Base-by-base conservation (phyloP, 2,329 filamentous ascomycete species). In the Phyllosticta ampelicida region DNA sequence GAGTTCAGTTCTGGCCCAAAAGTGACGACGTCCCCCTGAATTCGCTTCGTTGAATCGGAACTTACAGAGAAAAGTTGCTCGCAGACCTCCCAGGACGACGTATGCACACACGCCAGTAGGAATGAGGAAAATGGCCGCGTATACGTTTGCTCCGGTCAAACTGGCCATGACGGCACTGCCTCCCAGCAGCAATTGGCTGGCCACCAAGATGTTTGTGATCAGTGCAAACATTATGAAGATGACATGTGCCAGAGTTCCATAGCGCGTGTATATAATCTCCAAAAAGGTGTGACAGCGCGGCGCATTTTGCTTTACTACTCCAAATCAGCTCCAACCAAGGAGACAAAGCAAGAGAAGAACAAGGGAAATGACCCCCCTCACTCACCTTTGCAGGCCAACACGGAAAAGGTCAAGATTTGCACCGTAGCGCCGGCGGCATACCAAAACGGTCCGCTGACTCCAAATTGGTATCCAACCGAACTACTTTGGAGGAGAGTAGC, bases 241-340 rank as follows among this genome's bases (percentile, higher is more conserved):
- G 13, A 78, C 67, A 62, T 81, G 79, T 0, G 77, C 78, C 0
- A 18, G n/a, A 13, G 16, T 30, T 9, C 56, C 76, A 62, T 80
- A 79, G 58, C 77, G 68, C 19, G 81, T 77, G 2, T 77, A 70
- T 1, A 81, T 76, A 44, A 82, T 76, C 56, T 82, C 79, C 0
- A 82, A 66, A 0, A 79, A 71, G 0, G 80, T 82, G 59, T 82
- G 79, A 0, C 79, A 80, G 56, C 80, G 74, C 0, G 79, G 79
- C 1, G 79, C 76, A 44, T 79, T 76, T 29, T 76, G 64, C 59
- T 82, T 81, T 66, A 76, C 79, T 57, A 13, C 0, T 73, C 75
- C 10, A 80, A 78, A 0, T 44, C 36, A 44, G 36, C 36, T 44
- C 30, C 13, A 16, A 76, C 77, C 1, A 80, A 66, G 0, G 80